Evolutionary conservation across 257 asterid genomes (phyloP), one percentile per base, ranked within the genome.

Genomic region (Primulina huaijiensis): DNA sequence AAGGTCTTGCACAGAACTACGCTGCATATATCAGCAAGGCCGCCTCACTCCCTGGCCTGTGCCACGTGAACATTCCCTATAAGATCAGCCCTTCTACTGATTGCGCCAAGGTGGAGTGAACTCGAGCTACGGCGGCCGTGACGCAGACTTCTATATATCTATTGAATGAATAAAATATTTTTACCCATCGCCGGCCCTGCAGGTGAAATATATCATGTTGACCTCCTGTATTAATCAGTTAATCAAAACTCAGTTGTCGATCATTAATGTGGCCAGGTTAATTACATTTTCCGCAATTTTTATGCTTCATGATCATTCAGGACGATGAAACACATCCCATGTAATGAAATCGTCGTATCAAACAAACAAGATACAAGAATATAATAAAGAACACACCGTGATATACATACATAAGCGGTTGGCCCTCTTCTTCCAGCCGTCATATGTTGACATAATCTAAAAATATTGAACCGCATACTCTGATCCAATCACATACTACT

Each of bases 21-120:
- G 2, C 20, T 14, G 2, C 56, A 14, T 46, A 46, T 5, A 46
- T 46, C 56, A 16, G 56, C 56, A 46, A 7, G 20, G 56, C 56
- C 6, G 8, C 2, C 12, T 7, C 59, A 7, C 82, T 82, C 20
- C 87, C 85, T 0, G 52, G 52, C 21, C 5, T 6, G 6, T 82
- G 87, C 53, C 64, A 71, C 27, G 74, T 80, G 68, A 62, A 7
- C 8, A 29, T 82, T 9, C 79, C 85, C 12, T 80, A 74, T 73
- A 17, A 53, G 43, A 82, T 82, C 56, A 59, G 72, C 73, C 77
- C 75, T 57, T 64, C 67, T 38, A 77, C 77, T 37, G 70, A 82
- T 74, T 82, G 84, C 70, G 1, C 80, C 74, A 74, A 43, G 87
- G 56, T 46, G 20, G 1, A 5, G 19, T 46, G 20, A 46, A 16